Evolutionary conservation across 2,329 filamentous ascomycete species (phyloP), one percentile per base, ranked within the genome.

Genomic region (Aspergillus sp.): DNA sequence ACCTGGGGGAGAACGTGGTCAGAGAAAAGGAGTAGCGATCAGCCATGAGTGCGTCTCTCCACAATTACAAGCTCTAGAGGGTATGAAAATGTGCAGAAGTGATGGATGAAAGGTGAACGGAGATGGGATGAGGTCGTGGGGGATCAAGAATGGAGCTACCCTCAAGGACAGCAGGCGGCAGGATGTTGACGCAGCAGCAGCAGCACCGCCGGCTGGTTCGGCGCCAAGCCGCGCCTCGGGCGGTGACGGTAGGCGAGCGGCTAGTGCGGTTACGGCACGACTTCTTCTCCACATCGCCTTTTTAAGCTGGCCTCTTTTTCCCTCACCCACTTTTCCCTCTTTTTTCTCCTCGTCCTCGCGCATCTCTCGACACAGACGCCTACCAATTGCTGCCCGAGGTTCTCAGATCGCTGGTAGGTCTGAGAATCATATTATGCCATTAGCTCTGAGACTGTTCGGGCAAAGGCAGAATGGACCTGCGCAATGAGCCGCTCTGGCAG

Each of bases 1-100:
- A 75, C 95, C 94, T 99, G 79, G 95, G 95, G 75, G 95, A 98
- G 89, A 99, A 99, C 67, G 95, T 99, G 67, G 95, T 99, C 78
- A 99, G 87, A 62, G 95, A 99, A 88, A 99, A 99, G 58, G 94
- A 97, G 82, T 99, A 99, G 84, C 95, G 87, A 81, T 99, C 95
- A 75, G 95, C 94, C 94, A 99, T 99, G 76, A 63, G 83, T 74
- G 65, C 61, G 61, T 59, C 15, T 63, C 39, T 57, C 17, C 53
- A 62, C 55, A 55, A 63, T 60, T 56, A 61, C 49, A 57, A 66
- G 61, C 66, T 70, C 58, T 36, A 50, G 51, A 19, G 48, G 19
- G 30, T 6, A 63, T 48, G 36, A 50, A 53, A 39, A 28, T 61
- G 55, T 55, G 59, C 45, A 43, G 36, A 57, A 58, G 43, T 47